phyloP scores from a whole-genome alignment of 768 basidiomycete genomes.

The Boletus subcaerulescens region DNA sequence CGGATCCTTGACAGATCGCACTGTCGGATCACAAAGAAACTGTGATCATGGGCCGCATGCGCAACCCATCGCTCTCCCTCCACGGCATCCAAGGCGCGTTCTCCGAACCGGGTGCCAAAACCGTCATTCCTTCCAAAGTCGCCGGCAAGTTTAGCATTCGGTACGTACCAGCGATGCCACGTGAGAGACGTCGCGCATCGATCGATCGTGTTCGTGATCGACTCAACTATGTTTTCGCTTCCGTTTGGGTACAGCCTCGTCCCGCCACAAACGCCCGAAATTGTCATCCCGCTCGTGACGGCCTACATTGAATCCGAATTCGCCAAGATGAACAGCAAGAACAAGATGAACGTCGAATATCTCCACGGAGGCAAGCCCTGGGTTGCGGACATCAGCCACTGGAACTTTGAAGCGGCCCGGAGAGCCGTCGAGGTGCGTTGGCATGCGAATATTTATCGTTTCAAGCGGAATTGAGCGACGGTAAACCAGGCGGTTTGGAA shows the following conservation, averaged over 20 bases:
- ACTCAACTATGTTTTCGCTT: not conserved
- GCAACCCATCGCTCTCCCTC: slow-evolving; percentile 80
- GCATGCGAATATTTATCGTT: not conserved
- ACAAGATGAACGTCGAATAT: slow-evolving; percentile 66
- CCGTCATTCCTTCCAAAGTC: slow-evolving; percentile 90
- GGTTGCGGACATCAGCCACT: slow-evolving; percentile 82
- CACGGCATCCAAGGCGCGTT: slow-evolving; percentile 98
- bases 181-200: not conserved
- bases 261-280: slow-evolving; percentile 81
- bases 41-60: slow-evolving; percentile 93
- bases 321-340: slow-evolving; percentile 82
- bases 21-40: slow-evolving; percentile 73
- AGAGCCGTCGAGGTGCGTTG: slow-evolving; percentile 69
- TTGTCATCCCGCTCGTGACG: slow-evolving; percentile 66
- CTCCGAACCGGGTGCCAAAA: slow-evolving; percentile 73
- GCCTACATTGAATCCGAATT: slow-evolving; percentile 77
- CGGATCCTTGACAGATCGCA: slow-evolving; percentile 42
- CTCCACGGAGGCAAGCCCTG: slow-evolving; percentile 87
- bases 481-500: slow-evolving; percentile 49
- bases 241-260: slow-evolving; percentile 50
- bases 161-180: slow-evolving; percentile 35
- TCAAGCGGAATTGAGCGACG: not conserved
- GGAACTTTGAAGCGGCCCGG: slow-evolving; percentile 90
- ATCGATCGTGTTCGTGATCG: not conserved
- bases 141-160: slow-evolving; percentile 94